Evolutionary conservation across 1,139 yeast genomes (phyloP).

Genomic region (Tardiomyces blankii): DNA sequence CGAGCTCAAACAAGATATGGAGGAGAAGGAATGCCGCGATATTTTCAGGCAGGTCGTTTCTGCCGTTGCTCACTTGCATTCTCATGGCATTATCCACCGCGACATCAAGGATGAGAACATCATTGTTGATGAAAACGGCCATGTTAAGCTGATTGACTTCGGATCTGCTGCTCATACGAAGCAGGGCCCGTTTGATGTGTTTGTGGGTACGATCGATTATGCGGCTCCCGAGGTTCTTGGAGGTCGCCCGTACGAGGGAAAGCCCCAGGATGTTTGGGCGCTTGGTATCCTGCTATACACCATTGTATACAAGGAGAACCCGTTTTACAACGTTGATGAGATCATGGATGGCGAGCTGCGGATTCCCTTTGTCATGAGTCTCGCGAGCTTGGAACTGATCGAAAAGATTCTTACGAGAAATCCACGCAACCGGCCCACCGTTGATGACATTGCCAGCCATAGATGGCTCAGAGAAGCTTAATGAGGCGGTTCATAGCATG

Average conservation of each 20-base stretch:
- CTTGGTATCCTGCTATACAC: constrained; percentile 84
- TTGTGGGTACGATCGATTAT: constrained; percentile 93
- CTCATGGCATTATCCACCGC: constrained; percentile 81
- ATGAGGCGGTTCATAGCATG: neutral
- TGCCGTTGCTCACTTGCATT: constrained; percentile 72
- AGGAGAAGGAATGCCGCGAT: constrained; percentile 60
- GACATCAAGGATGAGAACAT: constrained; percentile 94
- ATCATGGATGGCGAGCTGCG: constrained; percentile 83
- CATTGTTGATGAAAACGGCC: constrained; percentile 49
- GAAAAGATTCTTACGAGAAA: constrained; percentile 8
- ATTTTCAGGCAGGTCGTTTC: constrained; percentile 73
- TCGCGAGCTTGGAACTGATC: constrained; percentile 44
- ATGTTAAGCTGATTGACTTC: constrained; percentile 78
- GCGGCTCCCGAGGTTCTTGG: constrained; percentile 93
- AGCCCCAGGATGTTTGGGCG: constrained; percentile 96
- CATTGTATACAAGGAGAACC: constrained; percentile 86
- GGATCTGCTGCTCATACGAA: constrained; percentile 87
- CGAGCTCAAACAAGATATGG: constrained; percentile 71
- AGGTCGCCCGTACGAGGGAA: constrained; percentile 84
- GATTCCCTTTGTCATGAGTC: constrained; percentile 51
- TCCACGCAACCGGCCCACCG: neutral
- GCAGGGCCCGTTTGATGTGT: constrained; percentile 93
- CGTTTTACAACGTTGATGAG: constrained; percentile 90
- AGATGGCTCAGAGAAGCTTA: neutral
- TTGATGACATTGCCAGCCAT: neutral